Evolutionary conservation across 1,284 basidiomycete genomes (phyloP).

Genomic region (Fomitopsis pinicola): DNA sequence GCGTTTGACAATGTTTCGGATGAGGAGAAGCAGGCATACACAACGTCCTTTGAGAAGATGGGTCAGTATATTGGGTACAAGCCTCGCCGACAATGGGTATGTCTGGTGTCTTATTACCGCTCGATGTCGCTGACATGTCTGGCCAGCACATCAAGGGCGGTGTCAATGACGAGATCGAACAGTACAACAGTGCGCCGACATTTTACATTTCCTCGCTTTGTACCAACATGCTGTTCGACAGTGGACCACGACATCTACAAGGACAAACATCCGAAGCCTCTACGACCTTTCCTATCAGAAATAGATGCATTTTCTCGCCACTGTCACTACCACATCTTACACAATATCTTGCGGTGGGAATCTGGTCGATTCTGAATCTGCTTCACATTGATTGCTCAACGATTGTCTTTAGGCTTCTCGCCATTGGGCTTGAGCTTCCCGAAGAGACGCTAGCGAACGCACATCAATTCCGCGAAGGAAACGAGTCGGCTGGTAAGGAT

Average conservation of each 20-base stretch:
- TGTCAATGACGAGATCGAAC: slow-evolving; percentile 56
- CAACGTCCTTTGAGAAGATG: slow-evolving; percentile 42
- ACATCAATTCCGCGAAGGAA: slow-evolving; percentile 24
- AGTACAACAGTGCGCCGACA: slow-evolving; percentile 47
- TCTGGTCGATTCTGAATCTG: neutral
- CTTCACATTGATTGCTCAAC: neutral
- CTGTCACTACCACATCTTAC: slow-evolving; percentile 47
- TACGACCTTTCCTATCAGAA: slow-evolving; percentile 56
- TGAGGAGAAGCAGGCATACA: slow-evolving; percentile 55
- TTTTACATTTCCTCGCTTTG: neutral
- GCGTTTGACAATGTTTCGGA: slow-evolving; percentile 45
- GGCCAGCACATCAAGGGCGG: slow-evolving; percentile 50
- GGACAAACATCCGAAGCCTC: slow-evolving; percentile 41
- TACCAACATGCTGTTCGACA: slow-evolving; percentile 14
- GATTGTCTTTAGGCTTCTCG: slow-evolving; percentile 35
- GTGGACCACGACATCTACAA: slow-evolving; percentile 45
- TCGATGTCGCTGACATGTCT: neutral
- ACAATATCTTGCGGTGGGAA: slow-evolving; percentile 43
- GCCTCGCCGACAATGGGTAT: slow-evolving; percentile 26
- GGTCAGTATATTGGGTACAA: slow-evolving; percentile 63
- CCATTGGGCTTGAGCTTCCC: slow-evolving; percentile 28
- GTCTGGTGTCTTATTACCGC: neutral
- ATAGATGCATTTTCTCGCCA: slow-evolving; percentile 47
- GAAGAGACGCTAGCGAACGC: slow-evolving; percentile 29
- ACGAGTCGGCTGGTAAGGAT: slow-evolving; percentile 26